phyloP scores from a whole-genome alignment of 1,284 basidiomycete genomes.

The Microbotryum violaceum region DNA sequence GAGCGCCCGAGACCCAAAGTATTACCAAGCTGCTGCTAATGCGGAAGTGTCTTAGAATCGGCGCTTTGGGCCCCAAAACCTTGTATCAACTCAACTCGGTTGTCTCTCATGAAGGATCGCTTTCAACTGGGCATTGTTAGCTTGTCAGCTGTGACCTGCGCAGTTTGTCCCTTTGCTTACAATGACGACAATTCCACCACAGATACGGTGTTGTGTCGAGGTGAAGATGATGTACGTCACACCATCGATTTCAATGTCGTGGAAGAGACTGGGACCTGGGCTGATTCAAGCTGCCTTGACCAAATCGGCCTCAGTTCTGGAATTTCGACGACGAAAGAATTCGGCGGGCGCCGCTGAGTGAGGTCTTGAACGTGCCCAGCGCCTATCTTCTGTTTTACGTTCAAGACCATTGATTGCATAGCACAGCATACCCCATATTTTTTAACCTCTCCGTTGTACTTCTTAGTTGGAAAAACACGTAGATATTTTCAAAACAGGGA shows the following conservation, averaged over 20 bases:
- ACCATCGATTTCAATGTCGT: not conserved
- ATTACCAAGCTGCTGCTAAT: no score
- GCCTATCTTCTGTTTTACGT: no score
- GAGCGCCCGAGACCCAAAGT: not conserved
- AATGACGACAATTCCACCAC: not conserved
- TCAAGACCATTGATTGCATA: no score
- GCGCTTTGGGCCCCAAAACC: constrained; percentile 51
- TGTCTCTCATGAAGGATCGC: constrained; percentile 87
- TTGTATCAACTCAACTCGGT: constrained; percentile 90
- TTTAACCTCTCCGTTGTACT: no score
- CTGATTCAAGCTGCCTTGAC: not conserved
- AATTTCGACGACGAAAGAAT: constrained; percentile 31
- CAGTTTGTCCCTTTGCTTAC: not conserved
- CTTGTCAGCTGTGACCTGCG: constrained; percentile 59
- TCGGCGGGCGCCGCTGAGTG: constrained; percentile 16
- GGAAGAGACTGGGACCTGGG: not conserved
- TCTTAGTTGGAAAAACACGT: no score
- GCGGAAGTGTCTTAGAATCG: constrained; percentile 39
- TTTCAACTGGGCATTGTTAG: constrained; percentile 78
- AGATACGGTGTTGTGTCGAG: not conserved
- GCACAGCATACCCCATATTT: no score
- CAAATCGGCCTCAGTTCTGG: constrained; percentile 17
- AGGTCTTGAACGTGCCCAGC: constrained; percentile 8
- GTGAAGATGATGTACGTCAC: not conserved
- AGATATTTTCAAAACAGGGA: no score